phyloP scores from a whole-genome alignment of 2,329 filamentous ascomycete genomes.

The Curvularia spicifera region DNA sequence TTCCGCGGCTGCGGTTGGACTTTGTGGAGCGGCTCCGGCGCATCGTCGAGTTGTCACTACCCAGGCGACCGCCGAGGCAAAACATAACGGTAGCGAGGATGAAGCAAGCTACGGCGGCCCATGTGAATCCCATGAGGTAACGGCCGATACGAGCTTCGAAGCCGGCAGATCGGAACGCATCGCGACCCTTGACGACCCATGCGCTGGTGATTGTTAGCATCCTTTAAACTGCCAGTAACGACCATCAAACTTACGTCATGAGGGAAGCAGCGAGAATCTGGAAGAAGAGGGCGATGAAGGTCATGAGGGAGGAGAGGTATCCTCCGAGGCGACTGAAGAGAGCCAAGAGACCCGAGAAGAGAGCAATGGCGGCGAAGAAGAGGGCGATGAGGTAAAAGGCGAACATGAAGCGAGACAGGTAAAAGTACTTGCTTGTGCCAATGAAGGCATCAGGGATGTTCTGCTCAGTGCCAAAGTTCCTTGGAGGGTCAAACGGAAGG shows the following conservation, averaged over 20 bases:
- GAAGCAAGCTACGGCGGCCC: conserved; percentile 72
- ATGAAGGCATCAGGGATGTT: conserved; percentile 63
- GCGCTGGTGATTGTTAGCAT: conserved; percentile 53
- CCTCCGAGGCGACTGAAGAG: conserved; percentile 74
- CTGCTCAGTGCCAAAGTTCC: conserved; percentile 65
- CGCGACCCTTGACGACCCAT: conserved; percentile 72
- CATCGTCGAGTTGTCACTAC: conserved; percentile 52
- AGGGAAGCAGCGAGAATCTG: conserved; percentile 69
- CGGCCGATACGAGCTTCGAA: conserved; percentile 66
- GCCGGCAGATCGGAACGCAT: conserved; percentile 65
- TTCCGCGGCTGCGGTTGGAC: conserved; percentile 52
- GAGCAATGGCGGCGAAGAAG: conserved; percentile 74
- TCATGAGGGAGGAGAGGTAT: conserved; percentile 66
- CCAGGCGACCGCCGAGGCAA: conserved; percentile 64
- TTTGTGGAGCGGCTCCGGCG: conserved; percentile 59
- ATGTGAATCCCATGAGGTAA: conserved; percentile 78
- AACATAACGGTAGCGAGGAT: conserved; percentile 72
- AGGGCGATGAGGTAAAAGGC: conserved; percentile 86
- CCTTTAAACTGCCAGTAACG: conserved; percentile 6
- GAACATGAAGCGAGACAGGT: conserved; percentile 90
- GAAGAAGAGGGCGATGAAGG: conserved; percentile 70
- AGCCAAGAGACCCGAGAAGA: conserved; percentile 72
- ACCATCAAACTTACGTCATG: conserved; percentile 70
- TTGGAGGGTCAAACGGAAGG: conserved; percentile 69
- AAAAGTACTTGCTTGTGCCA: conserved; percentile 71